Conservation (phyloP, 495 filamentous ascomycete genomes). For the Coniosporium apollinis region DNA sequence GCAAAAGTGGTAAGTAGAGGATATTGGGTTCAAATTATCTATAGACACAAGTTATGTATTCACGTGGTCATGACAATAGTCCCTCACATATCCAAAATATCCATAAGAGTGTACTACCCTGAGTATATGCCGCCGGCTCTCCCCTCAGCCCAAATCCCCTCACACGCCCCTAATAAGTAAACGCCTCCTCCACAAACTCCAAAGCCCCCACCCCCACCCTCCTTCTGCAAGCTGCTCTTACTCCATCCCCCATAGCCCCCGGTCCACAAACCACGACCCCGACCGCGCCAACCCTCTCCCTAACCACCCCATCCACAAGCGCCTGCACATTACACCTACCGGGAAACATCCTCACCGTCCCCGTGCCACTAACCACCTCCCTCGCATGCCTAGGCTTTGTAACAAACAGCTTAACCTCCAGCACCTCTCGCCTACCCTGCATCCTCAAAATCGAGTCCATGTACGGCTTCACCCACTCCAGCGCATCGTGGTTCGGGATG, state of each 20-base stretch:
- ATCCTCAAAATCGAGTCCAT: conserved; percentile 89
- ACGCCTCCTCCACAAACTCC: conserved; percentile 91
- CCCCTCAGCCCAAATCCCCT: too few relatives aligned
- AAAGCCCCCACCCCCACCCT: conserved; percentile 48
- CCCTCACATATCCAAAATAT: too few relatives aligned
- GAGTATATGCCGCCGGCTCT: too few relatives aligned
- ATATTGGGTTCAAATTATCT: too few relatives aligned
- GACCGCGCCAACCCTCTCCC: conserved; percentile 61
- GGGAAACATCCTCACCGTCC: conserved; percentile 80
- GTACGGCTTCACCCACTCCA: conserved; percentile 87
- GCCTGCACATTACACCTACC: conserved; percentile 41
- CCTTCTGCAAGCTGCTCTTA: conserved; percentile 51
- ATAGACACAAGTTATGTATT: too few relatives aligned
- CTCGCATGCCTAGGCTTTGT: conserved; percentile 62
- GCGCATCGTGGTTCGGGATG: conserved; percentile 63
- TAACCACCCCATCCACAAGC: conserved; percentile 63
- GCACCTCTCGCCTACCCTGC: conserved; percentile 62
- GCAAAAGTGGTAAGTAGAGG: too few relatives aligned
- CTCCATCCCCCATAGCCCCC: conserved; percentile 77
- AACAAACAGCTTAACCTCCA: conserved; percentile 77
- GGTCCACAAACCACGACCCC: conserved; percentile 80
- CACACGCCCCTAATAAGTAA: conserved; percentile 35
- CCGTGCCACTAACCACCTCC: conserved; percentile 66
- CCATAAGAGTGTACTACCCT: too few relatives aligned
- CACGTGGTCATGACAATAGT: too few relatives aligned